Percentiles rank a stretch among this genome's conserved stretches.
Conservation (phyloP, 495 filamentous ascomycete genomes). For the Tuber aestivum region DNA sequence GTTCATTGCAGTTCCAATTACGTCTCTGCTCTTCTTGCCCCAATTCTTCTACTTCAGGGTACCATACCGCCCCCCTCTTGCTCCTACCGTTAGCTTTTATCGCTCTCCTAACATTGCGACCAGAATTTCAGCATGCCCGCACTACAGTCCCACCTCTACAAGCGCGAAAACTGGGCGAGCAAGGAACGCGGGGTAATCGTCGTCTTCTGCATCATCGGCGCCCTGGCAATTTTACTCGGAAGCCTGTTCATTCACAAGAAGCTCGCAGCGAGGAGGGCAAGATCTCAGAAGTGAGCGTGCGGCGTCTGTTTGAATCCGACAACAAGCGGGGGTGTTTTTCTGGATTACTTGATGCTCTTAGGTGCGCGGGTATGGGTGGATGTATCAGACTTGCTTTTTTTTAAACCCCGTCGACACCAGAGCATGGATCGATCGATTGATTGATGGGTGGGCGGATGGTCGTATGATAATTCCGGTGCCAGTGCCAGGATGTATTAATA, state of each 20-base stretch:
- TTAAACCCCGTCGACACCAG: background rate
- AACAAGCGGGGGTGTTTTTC: background rate
- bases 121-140: background rate
- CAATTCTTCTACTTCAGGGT: background rate
- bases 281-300: slow-evolving; percentile 1
- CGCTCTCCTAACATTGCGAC: background rate
- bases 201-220: slow-evolving; percentile 56
- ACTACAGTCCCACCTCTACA: slow-evolving; percentile 41
- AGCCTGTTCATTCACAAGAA: slow-evolving; percentile 48
- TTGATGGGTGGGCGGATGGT: background rate
- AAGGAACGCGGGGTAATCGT: slow-evolving; percentile 54
- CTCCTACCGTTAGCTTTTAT: background rate
- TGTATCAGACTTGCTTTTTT: slow-evolving; percentile 1
- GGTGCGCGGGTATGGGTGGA: background rate
- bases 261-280: slow-evolving; percentile 45
- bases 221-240: slow-evolving; percentile 50
- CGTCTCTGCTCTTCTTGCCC: background rate
- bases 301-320: background rate
- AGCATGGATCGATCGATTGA: background rate
- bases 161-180: slow-evolving; percentile 51
- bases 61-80: background rate
- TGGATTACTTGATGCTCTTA: background rate
- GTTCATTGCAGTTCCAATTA: background rate
- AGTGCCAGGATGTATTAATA: background rate
- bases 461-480: background rate